phyloP scores from a whole-genome alignment of 176 grass and related monocot species.

The Oryza longistaminata region DNA sequence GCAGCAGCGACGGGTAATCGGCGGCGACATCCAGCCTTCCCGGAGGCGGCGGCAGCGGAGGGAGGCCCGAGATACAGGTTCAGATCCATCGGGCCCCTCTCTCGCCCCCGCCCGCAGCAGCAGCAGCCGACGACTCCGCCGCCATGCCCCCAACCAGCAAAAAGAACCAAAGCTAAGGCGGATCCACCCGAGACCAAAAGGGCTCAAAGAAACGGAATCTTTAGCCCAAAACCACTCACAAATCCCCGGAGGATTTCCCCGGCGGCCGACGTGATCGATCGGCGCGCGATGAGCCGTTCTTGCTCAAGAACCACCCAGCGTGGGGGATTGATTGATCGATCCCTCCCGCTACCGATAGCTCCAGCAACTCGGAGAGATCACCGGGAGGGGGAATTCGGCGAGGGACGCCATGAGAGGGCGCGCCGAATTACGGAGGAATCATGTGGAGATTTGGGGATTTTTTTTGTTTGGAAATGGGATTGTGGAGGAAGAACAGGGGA shows the following conservation, averaged over 20 bases:
- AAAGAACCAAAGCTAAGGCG: background rate
- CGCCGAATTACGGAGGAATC: background rate
- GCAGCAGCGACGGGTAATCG: background rate
- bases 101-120: conserved; percentile 20
- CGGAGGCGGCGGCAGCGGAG: conserved; percentile 45
- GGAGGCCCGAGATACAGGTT: conserved; percentile 66
- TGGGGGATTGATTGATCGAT: background rate
- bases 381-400: too few species aligned
- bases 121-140: background rate
- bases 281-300: background rate
- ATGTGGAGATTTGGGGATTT: background rate
- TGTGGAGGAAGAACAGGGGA: background rate
- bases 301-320: background rate
- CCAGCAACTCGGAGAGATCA: background rate
- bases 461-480: background rate
- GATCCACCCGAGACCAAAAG: background rate
- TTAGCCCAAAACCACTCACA: background rate
- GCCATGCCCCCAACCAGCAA: conserved; percentile 32
- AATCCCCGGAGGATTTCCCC: background rate
- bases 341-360: background rate
- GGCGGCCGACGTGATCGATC: background rate
- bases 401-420: background rate
- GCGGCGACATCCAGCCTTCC: conserved; percentile 27
- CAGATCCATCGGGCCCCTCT: conserved; percentile 56
- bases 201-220: conserved; percentile 29